Percentiles rank a stretch among this genome's conserved stretches.
Evolutionary conservation across 352 stramenopile genomes (phyloP).

Genomic region (Globisporangium ultimum): DNA sequence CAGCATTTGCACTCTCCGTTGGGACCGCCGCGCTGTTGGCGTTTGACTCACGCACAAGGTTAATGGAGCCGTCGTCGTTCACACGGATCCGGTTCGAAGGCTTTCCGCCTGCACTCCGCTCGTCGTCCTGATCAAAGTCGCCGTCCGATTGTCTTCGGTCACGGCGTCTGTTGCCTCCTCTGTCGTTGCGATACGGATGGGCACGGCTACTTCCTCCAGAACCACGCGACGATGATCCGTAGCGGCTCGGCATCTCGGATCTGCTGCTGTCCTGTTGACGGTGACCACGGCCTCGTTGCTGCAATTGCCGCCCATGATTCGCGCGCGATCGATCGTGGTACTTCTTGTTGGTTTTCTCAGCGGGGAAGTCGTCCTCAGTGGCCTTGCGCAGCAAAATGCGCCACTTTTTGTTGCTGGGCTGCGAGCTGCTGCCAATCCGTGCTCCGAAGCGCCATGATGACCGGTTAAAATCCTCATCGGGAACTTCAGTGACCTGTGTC

Average conservation of each 20-base stretch:
- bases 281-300: constrained; percentile 21
- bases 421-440: constrained; percentile 47
- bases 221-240: constrained; percentile 9
- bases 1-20: background rate
- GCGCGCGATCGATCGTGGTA: constrained; percentile 56
- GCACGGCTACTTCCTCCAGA: constrained; percentile 18
- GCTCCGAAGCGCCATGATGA: constrained; percentile 60
- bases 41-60: constrained; percentile 34
- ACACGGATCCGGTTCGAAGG: constrained; percentile 51
- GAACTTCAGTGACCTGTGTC: constrained; percentile 21
- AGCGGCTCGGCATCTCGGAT: constrained; percentile 29
- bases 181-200: constrained; percentile 40
- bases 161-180: constrained; percentile 15
- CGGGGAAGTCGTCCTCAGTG: constrained; percentile 73
- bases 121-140: constrained; percentile 14
- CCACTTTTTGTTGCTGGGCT: constrained; percentile 60
- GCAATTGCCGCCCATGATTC: constrained; percentile 1
- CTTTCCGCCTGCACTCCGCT: constrained; percentile 27
- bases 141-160: constrained; percentile 4
- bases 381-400: constrained; percentile 65
- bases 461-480: constrained; percentile 55
- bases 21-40: background rate
- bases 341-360: constrained; percentile 70
- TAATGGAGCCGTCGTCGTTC: constrained; percentile 62
- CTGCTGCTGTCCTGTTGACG: constrained; percentile 16